These are phyloP conservation scores for Paratinospora sagittata DNA, from an alignment of 164 flowering plant species.

Conservation along the genomic window DNA sequence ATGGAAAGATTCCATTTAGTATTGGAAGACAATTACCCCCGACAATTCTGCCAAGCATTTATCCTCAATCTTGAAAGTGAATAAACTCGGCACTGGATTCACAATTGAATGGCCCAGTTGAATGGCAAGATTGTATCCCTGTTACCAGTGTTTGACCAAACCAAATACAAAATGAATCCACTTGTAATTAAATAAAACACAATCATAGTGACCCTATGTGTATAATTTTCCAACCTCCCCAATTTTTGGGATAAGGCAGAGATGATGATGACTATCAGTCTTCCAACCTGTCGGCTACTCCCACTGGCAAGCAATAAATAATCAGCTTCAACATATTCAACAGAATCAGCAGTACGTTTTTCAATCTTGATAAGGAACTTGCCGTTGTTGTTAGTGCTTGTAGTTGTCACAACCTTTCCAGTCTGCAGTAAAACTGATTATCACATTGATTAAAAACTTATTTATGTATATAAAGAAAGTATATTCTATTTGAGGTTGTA, in stretches of 20 bases:
- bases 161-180: slow-evolving; percentile 5
- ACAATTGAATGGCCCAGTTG: slow-evolving; percentile 93
- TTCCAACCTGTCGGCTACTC: slow-evolving; percentile 68
- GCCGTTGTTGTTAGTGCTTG: slow-evolving; percentile 34
- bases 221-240: not conserved
- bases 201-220: not conserved
- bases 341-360: slow-evolving; percentile 38
- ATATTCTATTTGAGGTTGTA: not conserved
- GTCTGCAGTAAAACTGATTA: slow-evolving; percentile 68
- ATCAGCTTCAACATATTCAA: slow-evolving; percentile 63
- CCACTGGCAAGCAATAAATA: slow-evolving; percentile 83
- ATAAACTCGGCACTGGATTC: slow-evolving; percentile 86
- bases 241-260: not conserved
- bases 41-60: slow-evolving; percentile 56
- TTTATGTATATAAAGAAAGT: not conserved
- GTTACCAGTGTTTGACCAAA: slow-evolving; percentile 11
- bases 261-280: not conserved
- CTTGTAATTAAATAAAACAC: slow-evolving; percentile 4
- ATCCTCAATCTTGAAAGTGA: slow-evolving; percentile 86
- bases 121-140: slow-evolving; percentile 74
- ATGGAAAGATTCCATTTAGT: not conserved
- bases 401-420: slow-evolving; percentile 61
- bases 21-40: slow-evolving; percentile 50
- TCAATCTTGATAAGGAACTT: slow-evolving; percentile 63
- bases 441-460: not conserved